Percentiles rank a stretch among this genome's conserved stretches.
These are phyloP conservation scores for Cryptococcus sp. DNA, from an alignment of 1,284 basidiomycete genomes.

Conservation along the genomic window DNA sequence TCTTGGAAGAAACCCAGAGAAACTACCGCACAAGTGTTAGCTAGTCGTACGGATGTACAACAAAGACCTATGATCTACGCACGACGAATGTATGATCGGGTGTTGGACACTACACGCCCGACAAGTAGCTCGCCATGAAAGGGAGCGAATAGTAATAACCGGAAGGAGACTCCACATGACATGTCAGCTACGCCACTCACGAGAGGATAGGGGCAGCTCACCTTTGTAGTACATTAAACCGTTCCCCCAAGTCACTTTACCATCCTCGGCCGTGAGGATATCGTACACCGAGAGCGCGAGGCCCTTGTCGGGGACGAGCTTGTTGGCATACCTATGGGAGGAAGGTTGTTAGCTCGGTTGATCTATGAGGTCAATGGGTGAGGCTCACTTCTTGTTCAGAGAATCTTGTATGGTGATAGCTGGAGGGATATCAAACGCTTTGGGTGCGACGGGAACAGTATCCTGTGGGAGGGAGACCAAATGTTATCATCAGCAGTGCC, in stretches of 20 bases:
- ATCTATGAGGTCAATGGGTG: background rate
- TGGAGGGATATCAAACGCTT: constrained; percentile 43
- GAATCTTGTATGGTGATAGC: constrained; percentile 45
- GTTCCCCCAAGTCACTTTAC: constrained; percentile 90
- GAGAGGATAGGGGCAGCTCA: constrained; percentile 45
- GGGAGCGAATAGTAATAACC: constrained; percentile 86
- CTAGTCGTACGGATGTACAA: background rate
- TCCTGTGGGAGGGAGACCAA: constrained; percentile 30
- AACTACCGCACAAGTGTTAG: constrained; percentile 55
- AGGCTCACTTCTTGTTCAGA: constrained; percentile 47
- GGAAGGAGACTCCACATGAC: constrained; percentile 71
- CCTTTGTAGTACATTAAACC: constrained; percentile 92
- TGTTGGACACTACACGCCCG: constrained; percentile 80
- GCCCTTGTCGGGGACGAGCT: constrained; percentile 86
- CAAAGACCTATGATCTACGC: constrained; percentile 35
- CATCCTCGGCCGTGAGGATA: constrained; percentile 78
- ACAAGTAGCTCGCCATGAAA: constrained; percentile 86
- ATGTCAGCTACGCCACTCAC: constrained; percentile 10
- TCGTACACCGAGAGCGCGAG: constrained; percentile 88
- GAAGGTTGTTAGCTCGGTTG: background rate
- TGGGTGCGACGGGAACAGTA: constrained; percentile 48
- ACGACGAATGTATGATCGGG: constrained; percentile 79
- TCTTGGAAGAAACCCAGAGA: constrained; percentile 92
- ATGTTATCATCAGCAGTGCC: background rate
- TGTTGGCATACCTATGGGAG: constrained; percentile 76